Evolutionary conservation across 2,329 filamentous ascomycete genomes (phyloP).

Genomic region (Pezicula neosporulosa): DNA sequence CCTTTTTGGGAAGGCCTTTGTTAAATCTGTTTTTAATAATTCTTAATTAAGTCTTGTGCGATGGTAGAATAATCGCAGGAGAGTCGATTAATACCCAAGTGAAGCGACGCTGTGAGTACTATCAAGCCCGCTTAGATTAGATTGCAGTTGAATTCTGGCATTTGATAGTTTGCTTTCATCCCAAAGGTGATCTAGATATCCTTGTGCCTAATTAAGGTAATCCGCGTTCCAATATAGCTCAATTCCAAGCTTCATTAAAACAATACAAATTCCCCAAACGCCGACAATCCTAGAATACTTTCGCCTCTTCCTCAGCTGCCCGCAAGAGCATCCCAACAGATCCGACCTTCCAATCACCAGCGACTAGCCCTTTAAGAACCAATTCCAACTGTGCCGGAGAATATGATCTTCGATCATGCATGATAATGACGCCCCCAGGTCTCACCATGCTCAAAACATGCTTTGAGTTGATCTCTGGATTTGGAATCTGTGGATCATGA

Average conservation of each 20-base stretch:
- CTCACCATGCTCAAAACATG: constrained; percentile 79
- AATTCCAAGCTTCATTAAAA: not conserved
- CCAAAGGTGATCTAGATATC: too few relatives aligned
- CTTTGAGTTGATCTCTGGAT: constrained; percentile 65
- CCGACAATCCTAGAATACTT: not conserved
- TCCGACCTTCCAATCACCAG: constrained; percentile 67
- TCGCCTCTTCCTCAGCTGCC: constrained; percentile 9
- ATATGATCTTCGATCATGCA: constrained; percentile 82
- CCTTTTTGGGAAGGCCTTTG: too few relatives aligned
- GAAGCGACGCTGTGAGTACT: too few relatives aligned
- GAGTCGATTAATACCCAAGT: too few relatives aligned
- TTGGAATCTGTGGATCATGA: constrained; percentile 82
- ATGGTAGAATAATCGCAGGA: too few relatives aligned
- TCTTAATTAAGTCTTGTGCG: too few relatives aligned
- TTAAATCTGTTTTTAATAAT: too few relatives aligned
- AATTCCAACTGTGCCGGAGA: constrained; percentile 73
- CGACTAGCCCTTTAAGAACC: constrained; percentile 69
- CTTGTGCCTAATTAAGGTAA: not conserved
- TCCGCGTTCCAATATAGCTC: not conserved
- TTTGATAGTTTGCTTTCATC: too few relatives aligned
- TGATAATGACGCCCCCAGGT: constrained; percentile 77
- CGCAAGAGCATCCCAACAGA: constrained; percentile 65
- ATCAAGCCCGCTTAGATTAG: too few relatives aligned
- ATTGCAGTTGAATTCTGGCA: too few relatives aligned
- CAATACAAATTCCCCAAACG: not conserved